Base-by-base conservation (phyloP, 108 stramenopile genomes). In the Discostella stelligeroides region DNA sequence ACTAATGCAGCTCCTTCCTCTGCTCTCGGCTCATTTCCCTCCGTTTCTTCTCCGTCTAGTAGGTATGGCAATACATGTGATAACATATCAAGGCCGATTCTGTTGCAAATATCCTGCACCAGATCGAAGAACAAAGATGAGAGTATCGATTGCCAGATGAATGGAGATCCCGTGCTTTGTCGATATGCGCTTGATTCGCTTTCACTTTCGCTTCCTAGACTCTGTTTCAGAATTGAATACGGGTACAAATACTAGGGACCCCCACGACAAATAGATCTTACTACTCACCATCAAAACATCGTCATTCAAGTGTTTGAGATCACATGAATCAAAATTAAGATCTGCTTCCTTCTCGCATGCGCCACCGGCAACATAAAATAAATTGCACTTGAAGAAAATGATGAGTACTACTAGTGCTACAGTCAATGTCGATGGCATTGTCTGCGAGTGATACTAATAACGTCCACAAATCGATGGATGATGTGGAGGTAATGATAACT, bases 51-150 rank as follows among this genome's bases (percentile, higher is more conserved):
- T 3, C 24, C 41, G 5, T 68, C 78, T 20, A 54, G n/a, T 23
- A 70, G 10, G 24, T 39, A 38, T 7, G 78, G 78, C 14, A 79
- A 24, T 12, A 79, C 73, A 37, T 79, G 78, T 8, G 29, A 46
- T n/a, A 51, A 39, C 60, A 80, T 53, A 49, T 80, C 79, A 21
- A 80, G 62, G 0, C 79, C 79, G 12, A 80, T 75, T 15, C 79
- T 73, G 39, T 63, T 45, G 68, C 79, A 80, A 60, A 80, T 80
- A n/a, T 62, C 73, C 13, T 46, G 54, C 25, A 20, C 23, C 18
- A 24, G 49, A 24, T 50, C 1, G 9, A 8, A 8, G 49, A 24
- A 18, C 28, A 55, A 55, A 15, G 54, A 29, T 18, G 14, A 23
- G 25, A 28, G 23, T 18, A 28, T n/a, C n/a, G n/a, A n/a, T n/a